Evolutionary conservation across 1,139 yeast genomes (phyloP).

Genomic region (Yamadazyma trypodendri): DNA sequence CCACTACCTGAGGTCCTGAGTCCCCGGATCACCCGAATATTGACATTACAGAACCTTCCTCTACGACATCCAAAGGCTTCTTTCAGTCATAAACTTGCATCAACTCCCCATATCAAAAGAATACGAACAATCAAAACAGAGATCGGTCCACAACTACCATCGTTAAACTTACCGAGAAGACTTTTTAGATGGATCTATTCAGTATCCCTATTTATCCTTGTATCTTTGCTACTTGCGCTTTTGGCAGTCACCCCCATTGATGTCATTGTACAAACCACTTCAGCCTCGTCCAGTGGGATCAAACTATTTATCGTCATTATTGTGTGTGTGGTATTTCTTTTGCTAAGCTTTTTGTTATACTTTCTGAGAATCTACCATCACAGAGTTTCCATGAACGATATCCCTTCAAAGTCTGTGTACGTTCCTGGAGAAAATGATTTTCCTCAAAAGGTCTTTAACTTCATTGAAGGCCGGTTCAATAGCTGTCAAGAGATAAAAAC

Average conservation of each 20-base stretch:
- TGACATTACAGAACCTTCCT: not conserved
- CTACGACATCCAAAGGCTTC: conserved; percentile 2
- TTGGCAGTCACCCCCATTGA: conserved; percentile 73
- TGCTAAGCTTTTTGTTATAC: conserved; percentile 48
- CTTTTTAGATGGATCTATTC: conserved; percentile 54
- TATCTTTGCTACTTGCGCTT: conserved; percentile 53
- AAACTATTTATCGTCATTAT: conserved; percentile 75
- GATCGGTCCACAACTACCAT: conserved; percentile 16
- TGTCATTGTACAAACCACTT: conserved; percentile 63
- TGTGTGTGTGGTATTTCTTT: conserved; percentile 61
- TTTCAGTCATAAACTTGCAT: not conserved
- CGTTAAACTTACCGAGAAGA: conserved; percentile 30
- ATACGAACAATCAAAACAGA: conserved; percentile 9
- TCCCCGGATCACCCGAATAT: not conserved
- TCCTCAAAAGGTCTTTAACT: conserved; percentile 45
- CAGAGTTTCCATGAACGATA: conserved; percentile 62
- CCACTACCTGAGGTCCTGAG: not conserved
- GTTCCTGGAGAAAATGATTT: conserved; percentile 69
- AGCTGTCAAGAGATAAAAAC: conserved; percentile 47
- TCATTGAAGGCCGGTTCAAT: conserved; percentile 38
- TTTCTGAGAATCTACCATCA: conserved; percentile 56
- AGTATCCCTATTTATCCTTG: conserved; percentile 50
- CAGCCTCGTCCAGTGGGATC: conserved; percentile 54
- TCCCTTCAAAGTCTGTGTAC: conserved; percentile 65
- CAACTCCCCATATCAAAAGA: conserved; percentile 1